These are phyloP conservation scores for Artemisia annua DNA, from an alignment of 129 eudicot genomes.

Conservation along the genomic window DNA sequence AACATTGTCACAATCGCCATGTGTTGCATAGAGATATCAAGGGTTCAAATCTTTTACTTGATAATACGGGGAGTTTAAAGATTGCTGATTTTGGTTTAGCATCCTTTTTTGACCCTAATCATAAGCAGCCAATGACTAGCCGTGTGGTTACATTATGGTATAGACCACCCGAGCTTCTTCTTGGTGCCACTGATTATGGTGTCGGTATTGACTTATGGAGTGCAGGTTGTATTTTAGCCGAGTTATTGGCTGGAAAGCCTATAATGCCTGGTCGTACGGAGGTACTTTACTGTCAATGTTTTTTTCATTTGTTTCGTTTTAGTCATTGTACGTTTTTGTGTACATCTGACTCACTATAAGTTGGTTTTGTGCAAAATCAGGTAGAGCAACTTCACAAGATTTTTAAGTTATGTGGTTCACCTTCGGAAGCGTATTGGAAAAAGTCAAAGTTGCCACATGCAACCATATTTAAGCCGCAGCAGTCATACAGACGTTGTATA, in stretches of 20 bases:
- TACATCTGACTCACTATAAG: neutral
- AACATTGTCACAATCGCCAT: conserved; percentile 84
- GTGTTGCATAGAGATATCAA: conserved; percentile 95
- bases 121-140: conserved; percentile 84
- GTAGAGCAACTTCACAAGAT: conserved; percentile 90
- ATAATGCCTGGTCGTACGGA: conserved; percentile 99
- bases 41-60: conserved; percentile 89
- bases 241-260: conserved; percentile 88
- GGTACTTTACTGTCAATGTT: conserved; percentile 39
- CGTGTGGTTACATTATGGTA: conserved; percentile 98
- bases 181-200: conserved; percentile 88
- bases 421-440: conserved; percentile 89
- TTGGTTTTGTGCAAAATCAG: conserved; percentile 24
- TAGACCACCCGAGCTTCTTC: conserved; percentile 93
- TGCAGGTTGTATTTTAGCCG: conserved; percentile 97
- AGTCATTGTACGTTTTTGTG: neutral
- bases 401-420: conserved; percentile 84
- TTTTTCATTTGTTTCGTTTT: neutral
- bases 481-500: conserved; percentile 68
- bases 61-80: conserved; percentile 71
- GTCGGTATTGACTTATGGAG: conserved; percentile 94
- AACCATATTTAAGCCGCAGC: conserved; percentile 72
- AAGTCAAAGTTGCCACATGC: conserved; percentile 82
- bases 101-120: conserved; percentile 64
- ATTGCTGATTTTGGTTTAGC: conserved; percentile 97